phyloP scores from a whole-genome alignment of 129 eudicot genomes.

The Calendula officinalis region DNA sequence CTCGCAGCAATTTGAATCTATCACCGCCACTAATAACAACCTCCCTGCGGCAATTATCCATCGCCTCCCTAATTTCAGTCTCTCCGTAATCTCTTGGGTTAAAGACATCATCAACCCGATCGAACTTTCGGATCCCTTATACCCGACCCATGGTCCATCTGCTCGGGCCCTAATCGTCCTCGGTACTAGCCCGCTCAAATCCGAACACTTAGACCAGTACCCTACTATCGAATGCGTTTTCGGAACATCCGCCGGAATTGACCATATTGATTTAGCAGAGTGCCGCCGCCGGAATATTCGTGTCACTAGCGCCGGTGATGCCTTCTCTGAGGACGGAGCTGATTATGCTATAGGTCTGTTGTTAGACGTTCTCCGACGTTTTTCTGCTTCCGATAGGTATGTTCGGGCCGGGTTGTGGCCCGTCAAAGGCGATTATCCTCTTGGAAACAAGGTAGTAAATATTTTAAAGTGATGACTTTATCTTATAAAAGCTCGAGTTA shows the following conservation, averaged over 20 bases:
- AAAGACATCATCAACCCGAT: constrained; percentile 26
- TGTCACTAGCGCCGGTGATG: constrained; percentile 58
- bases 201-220: constrained; percentile 37
- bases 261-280: constrained; percentile 59
- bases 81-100: constrained; percentile 25
- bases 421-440: constrained; percentile 35
- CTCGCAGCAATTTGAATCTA: neutral
- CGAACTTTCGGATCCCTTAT: constrained; percentile 41
- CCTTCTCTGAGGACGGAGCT: constrained; percentile 66
- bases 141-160: constrained; percentile 29
- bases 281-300: constrained; percentile 61
- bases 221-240: constrained; percentile 46
- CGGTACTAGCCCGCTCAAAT: constrained; percentile 38
- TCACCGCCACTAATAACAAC: neutral
- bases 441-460: constrained; percentile 57
- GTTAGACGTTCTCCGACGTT: constrained; percentile 50
- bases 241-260: constrained; percentile 47
- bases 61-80: constrained; percentile 25
- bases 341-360: constrained; percentile 60
- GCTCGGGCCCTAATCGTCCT: constrained; percentile 44
- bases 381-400: constrained; percentile 49
- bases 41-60: constrained; percentile 42
- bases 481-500: no score
- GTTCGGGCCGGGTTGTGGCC: constrained; percentile 63
- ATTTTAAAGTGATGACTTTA: no score